Conservation (phyloP, 768 basidiomycete genomes). For the Hydnomerulius pinastri region DNA sequence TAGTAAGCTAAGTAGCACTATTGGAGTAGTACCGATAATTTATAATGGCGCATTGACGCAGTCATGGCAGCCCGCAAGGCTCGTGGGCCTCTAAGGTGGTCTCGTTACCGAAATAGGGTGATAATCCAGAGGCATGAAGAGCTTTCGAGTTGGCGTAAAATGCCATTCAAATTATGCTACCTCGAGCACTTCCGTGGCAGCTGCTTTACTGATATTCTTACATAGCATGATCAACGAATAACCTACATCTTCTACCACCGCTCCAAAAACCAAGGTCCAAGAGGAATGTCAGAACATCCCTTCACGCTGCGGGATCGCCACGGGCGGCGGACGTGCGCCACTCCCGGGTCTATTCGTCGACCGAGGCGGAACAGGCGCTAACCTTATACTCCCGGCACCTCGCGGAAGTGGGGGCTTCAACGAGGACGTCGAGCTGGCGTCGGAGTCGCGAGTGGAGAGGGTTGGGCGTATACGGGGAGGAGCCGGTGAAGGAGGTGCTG, state of each 20-base stretch:
- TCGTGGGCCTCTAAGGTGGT: no score
- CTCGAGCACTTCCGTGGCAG: no score
- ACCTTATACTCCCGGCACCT: slow-evolving; percentile 28
- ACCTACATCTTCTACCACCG: neutral
- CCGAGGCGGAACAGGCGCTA: slow-evolving; percentile 62
- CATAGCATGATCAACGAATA: neutral
- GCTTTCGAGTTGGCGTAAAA: no score
- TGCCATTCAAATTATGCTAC: no score
- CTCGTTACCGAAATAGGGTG: no score
- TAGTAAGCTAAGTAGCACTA: neutral
- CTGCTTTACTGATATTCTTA: neutral
- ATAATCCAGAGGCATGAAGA: no score
- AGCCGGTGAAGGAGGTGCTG: slow-evolving; percentile 27
- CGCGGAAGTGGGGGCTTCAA: slow-evolving; percentile 28
- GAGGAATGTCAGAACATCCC: slow-evolving; percentile 56
- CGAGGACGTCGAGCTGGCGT: slow-evolving; percentile 18
- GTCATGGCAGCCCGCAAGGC: no score
- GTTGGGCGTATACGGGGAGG: slow-evolving; percentile 27
- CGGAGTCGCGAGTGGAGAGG: slow-evolving; percentile 29
- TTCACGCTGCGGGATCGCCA: slow-evolving; percentile 56
- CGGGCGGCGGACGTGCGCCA: slow-evolving; percentile 47
- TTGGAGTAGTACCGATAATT: no score
- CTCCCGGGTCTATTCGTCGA: slow-evolving; percentile 70
- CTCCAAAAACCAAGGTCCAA: neutral
- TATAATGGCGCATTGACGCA: no score